A percentile compares a stretch with the other conserved stretches of the same genome.
Conservation (phyloP, 192 early-diverging fungal species). For the Entomortierella beljakovae region DNA sequence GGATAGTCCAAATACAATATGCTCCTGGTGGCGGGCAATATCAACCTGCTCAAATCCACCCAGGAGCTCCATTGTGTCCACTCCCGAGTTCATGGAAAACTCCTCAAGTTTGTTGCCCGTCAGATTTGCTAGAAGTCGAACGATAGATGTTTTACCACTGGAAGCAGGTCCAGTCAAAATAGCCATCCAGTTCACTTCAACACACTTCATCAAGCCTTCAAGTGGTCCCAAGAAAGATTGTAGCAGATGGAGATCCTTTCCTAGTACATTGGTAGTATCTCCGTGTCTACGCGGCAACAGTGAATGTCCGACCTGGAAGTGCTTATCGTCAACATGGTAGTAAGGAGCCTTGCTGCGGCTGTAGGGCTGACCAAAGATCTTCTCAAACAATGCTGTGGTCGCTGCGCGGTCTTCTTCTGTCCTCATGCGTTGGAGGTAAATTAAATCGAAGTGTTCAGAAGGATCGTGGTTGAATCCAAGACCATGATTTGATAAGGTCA, state of each 20-base stretch:
- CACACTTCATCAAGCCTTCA: slow-evolving; percentile 86
- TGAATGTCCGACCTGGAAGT: slow-evolving; percentile 73
- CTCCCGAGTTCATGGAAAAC: slow-evolving; percentile 94
- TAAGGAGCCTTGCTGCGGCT: slow-evolving; percentile 49
- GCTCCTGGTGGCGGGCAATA: slow-evolving; percentile 74
- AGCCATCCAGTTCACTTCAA: slow-evolving; percentile 93
- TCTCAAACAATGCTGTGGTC: slow-evolving; percentile 65
- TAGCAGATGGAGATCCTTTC: slow-evolving; percentile 70
- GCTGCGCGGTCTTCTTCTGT: slow-evolving; percentile 77
- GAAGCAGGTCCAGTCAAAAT: slow-evolving; percentile 88
- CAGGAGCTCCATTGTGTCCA: slow-evolving; percentile 94
- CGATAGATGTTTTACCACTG: slow-evolving; percentile 89
- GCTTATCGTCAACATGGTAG: slow-evolving; percentile 63
- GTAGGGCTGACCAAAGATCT: slow-evolving; percentile 64
- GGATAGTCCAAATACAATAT: slow-evolving; percentile 58
- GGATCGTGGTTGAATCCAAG: slow-evolving; percentile 64
- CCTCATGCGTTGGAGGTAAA: slow-evolving; percentile 94
- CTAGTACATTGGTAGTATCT: slow-evolving; percentile 41
- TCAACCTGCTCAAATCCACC: slow-evolving; percentile 99
- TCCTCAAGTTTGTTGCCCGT: slow-evolving; percentile 89
- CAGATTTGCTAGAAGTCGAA: slow-evolving; percentile 83
- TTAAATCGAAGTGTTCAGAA: slow-evolving; percentile 77
- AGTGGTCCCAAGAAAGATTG: slow-evolving; percentile 73
- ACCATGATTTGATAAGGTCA: slow-evolving; percentile 59
- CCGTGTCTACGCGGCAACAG: slow-evolving; percentile 61